Evolutionary conservation across 2,329 filamentous ascomycete genomes (phyloP), one percentile per base, ranked within the genome.

Genomic region (Curvularia eragrostidis): DNA sequence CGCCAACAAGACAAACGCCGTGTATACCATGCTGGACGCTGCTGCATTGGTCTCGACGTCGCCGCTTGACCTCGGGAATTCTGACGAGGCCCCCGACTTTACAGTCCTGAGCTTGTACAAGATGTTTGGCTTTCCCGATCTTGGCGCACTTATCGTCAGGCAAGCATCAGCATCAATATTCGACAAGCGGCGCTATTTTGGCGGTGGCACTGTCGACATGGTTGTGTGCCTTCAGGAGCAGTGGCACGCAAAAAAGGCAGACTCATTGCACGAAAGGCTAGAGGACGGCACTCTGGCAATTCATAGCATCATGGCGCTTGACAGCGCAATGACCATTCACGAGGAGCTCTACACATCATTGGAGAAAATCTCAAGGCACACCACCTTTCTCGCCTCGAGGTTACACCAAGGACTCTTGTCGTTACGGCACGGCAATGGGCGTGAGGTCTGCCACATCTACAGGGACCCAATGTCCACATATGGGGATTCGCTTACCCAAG

Each of bases 121-220:
- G 75, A 93, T 97, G n/a, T 98, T 98, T 75, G 94, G 95, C 1
- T 97, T 97, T 64, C 94, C 94, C 0, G 91, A 98, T 72, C 81
- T 98, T 1, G 94, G 94, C 1, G 93, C 89, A 1, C 78, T 99
- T 56, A 87, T 98, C 28, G 87, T 98, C 12, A 87, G 90, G 41
- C 93, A 91, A 66, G 82, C 85, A 30, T 85, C 90, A 12, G 86
- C 85, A 6, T 75, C 83, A 38, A 72, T 89, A 3, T 87, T 97
- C 46, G 80, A 84, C 30, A 80, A 82, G 41, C 86, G 92, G 58
- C 87, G 81, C 61, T 99, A 96, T 69, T 99, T 99, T 77, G 94
- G 94, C 5, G 95, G 94, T 6, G 95, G 95, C 3, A 98, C 94
- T 0, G 94, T 97, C 0, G 93, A 97, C 68, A 90, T 94, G 84